phyloP scores from a whole-genome alignment of 306 rosid genomes.

The Rosa persica region DNA sequence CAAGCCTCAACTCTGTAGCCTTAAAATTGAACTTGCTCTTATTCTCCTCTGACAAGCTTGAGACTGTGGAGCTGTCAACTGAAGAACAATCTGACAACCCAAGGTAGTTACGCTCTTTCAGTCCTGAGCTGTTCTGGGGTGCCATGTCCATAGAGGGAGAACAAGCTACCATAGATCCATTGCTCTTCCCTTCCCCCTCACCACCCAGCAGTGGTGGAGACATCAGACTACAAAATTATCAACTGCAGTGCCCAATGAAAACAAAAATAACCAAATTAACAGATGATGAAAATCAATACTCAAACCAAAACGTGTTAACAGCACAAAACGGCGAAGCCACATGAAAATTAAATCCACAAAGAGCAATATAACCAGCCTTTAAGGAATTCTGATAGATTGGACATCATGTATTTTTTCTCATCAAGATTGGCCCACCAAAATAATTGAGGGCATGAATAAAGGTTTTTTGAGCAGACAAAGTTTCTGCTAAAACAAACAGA shows the following conservation, averaged over 20 bases:
- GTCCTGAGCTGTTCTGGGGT: constrained; percentile 56
- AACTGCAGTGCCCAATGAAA: constrained; percentile 21
- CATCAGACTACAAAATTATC: constrained; percentile 48
- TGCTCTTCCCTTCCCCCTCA: constrained; percentile 69
- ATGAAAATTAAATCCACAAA: constrained; percentile 4
- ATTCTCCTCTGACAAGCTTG: constrained; percentile 61
- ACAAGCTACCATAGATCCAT: constrained; percentile 46
- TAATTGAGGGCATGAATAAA: constrained; percentile 9
- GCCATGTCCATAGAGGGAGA: constrained; percentile 54
- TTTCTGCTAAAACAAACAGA: constrained; percentile 1
- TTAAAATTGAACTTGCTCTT: constrained; percentile 65
- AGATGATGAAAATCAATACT: neutral
- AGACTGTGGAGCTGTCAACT: constrained; percentile 72
- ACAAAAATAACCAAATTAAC: constrained; percentile 13
- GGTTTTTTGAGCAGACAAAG: neutral
- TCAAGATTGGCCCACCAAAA: constrained; percentile 9
- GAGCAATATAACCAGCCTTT: neutral
- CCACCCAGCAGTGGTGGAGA: constrained; percentile 63
- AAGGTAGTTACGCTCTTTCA: constrained; percentile 80
- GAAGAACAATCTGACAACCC: constrained; percentile 94
- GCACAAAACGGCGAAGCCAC: neutral
- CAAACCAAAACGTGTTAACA: neutral
- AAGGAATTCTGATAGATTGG: neutral
- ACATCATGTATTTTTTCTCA: neutral
- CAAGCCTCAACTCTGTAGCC: constrained; percentile 90